Evolutionary conservation across 148 eudicot species (phyloP), one percentile per base, ranked within the genome.

Genomic region (Camellia sinensis): DNA sequence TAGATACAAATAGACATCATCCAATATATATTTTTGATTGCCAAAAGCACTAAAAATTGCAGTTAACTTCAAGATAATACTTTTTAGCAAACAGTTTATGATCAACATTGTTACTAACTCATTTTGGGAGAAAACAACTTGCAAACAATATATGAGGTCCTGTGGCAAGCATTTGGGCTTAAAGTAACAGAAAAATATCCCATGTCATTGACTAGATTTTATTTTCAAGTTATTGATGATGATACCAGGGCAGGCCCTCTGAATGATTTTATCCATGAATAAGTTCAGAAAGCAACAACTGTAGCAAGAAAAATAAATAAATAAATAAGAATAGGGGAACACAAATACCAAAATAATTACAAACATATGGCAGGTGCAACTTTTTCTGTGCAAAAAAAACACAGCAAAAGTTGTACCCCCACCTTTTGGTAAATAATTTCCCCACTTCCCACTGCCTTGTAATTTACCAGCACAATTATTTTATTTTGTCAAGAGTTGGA

Each of bases 261-360:
- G 17, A 18, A 19, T 54, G 7, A 53, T 69, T 69, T 43, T 43
- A 67, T 3, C 60, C 6, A 72, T 8, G 67, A 75, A 62, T 56
- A 40, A 59, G 21, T 19, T 59, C 66, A 45, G 60, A 64, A 45
- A 65, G 60, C 71, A 64, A 76, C 12, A 19, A 64, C 8, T n/a
- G 67, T 18, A 19, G 75, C 40, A 75, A 75, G 54, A 21, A 46
- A 76, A 41, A 75, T 75, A 29, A 29, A 29, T 29, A 29, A 29
- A 29, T 29, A 29, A 29, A 29, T 29, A 29, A 29, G 37, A 29
- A 29, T 29, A 29, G 37, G 37, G 37, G 37, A 29, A 29, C 37
- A 29, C 37, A 29, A 29, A 29, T 29, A 29, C 37, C 37, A 29
- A 29, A 29, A 29, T 29, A 29, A 29, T 29, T 29, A 29, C 37